Evolutionary conservation across 768 basidiomycete species (phyloP).

Genomic region (Tylopilus plumbeoviolaceoides): DNA sequence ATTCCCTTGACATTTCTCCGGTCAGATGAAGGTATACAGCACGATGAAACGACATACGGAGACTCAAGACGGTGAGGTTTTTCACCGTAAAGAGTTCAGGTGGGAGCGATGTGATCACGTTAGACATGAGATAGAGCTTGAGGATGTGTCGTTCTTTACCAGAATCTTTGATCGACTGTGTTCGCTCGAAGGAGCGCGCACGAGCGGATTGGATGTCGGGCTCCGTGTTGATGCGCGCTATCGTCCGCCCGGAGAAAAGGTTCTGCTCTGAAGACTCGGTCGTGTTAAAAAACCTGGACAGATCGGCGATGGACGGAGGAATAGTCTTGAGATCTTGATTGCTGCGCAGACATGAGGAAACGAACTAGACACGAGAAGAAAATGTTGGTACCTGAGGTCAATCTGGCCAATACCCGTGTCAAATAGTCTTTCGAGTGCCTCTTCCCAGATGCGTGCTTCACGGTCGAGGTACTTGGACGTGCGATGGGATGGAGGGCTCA

Average conservation of each 20-base stretch:
- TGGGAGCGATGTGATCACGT: constrained; percentile 53
- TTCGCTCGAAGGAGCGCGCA: constrained; percentile 24
- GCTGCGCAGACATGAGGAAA: constrained; percentile 26
- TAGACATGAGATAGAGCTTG: constrained; percentile 53
- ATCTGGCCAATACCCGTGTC: constrained; percentile 48
- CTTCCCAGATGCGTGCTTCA: constrained; percentile 45
- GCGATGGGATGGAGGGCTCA: constrained; percentile 8
- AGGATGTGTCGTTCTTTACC: constrained; percentile 47
- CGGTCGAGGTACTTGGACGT: constrained; percentile 22
- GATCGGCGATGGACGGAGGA: constrained; percentile 42
- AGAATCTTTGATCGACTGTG: constrained; percentile 26
- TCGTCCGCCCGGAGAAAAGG: constrained; percentile 21
- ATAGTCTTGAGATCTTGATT: constrained; percentile 43
- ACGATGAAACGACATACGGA: constrained; percentile 44
- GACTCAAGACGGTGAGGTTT: constrained; percentile 55
- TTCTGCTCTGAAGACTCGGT: constrained; percentile 33
- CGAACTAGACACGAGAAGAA: neutral
- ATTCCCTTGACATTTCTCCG: constrained; percentile 36
- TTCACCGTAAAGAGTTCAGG: constrained; percentile 52
- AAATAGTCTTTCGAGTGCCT: constrained; percentile 40
- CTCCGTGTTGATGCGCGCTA: constrained; percentile 35
- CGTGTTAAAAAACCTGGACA: constrained; percentile 44
- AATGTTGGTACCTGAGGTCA: constrained; percentile 47
- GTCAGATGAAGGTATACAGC: neutral
- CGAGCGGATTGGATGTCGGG: constrained; percentile 24